These are phyloP conservation scores for Plantago elongata DNA, from an alignment of 257 asterid genomes.

Conservation along the genomic window DNA sequence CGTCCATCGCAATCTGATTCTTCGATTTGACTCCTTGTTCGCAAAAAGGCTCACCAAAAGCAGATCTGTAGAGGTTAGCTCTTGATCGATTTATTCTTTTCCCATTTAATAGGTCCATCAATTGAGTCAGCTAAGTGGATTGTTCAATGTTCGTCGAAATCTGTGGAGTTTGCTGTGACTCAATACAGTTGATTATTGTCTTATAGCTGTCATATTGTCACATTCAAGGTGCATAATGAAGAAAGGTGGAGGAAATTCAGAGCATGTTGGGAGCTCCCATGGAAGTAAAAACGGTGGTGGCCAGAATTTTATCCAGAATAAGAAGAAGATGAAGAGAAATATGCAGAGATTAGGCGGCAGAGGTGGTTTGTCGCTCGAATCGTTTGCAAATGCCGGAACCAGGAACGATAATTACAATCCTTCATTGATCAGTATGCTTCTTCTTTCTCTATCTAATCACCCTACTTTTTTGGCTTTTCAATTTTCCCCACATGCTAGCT, in stretches of 20 bases:
- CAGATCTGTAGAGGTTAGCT: too few species aligned
- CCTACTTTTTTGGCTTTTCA: background rate
- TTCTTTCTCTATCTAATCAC: background rate
- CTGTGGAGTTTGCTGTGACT: too few species aligned
- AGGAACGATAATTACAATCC: conserved; percentile 58
- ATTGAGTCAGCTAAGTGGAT: too few species aligned
- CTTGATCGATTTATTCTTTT: too few species aligned
- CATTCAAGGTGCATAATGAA: conserved; percentile 19
- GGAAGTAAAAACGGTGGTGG: conserved; percentile 29
- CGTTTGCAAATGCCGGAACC: conserved; percentile 75
- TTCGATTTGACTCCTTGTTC: too few species aligned
- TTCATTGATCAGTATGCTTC: conserved; percentile 56
- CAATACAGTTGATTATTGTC: too few species aligned
- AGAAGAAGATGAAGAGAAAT: conserved; percentile 56
- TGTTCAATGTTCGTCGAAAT: too few species aligned
- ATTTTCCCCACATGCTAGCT: background rate
- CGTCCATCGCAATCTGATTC: too few species aligned
- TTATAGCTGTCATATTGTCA: too few species aligned
- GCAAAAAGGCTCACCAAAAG: too few species aligned
- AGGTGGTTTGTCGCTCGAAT: conserved; percentile 75
- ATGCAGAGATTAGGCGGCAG: conserved; percentile 80
- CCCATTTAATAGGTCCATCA: too few species aligned
- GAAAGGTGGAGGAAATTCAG: conserved; percentile 34
- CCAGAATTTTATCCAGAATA: conserved; percentile 30
- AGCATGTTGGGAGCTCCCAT: conserved; percentile 5